phyloP scores from a whole-genome alignment of 2,329 filamentous ascomycete species.

The Fusarium succisae region DNA sequence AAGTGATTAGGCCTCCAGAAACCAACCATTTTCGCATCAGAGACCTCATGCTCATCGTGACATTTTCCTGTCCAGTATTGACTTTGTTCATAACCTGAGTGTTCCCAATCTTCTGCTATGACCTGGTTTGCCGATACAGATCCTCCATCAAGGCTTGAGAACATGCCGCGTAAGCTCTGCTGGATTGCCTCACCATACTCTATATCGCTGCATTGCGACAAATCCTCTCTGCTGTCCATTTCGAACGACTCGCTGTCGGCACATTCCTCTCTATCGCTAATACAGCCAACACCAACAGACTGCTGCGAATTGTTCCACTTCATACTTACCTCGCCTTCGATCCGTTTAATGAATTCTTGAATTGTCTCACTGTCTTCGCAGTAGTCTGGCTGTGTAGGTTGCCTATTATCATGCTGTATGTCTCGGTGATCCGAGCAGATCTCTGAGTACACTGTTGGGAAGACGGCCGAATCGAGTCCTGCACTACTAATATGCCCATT shows the following conservation, averaged over 20 bases:
- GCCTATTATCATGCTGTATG: neutral
- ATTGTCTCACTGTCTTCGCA: slow-evolving; percentile 32
- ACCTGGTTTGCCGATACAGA: neutral
- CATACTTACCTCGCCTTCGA: slow-evolving; percentile 37
- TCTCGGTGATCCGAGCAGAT: neutral
- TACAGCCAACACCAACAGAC: neutral
- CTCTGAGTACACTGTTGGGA: neutral
- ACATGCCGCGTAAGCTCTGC: neutral
- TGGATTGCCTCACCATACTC: neutral
- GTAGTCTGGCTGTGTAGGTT: neutral
- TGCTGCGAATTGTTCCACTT: slow-evolving; percentile 2
- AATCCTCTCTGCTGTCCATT: neutral
- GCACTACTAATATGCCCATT: neutral
- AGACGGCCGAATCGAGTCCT: neutral
- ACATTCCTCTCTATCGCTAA: neutral
- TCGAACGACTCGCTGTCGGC: neutral
- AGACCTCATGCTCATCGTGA: neutral
- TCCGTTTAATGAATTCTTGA: slow-evolving; percentile 41
- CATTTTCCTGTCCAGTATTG: neutral
- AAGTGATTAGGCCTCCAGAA: slow-evolving; percentile 56
- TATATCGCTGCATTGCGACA: neutral
- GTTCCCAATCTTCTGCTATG: neutral
- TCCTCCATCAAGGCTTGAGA: neutral
- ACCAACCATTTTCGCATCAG: slow-evolving; percentile 44
- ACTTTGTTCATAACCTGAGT: neutral